Conservation (phyloP, 768 basidiomycete genomes). For the Russula foetens region DNA sequence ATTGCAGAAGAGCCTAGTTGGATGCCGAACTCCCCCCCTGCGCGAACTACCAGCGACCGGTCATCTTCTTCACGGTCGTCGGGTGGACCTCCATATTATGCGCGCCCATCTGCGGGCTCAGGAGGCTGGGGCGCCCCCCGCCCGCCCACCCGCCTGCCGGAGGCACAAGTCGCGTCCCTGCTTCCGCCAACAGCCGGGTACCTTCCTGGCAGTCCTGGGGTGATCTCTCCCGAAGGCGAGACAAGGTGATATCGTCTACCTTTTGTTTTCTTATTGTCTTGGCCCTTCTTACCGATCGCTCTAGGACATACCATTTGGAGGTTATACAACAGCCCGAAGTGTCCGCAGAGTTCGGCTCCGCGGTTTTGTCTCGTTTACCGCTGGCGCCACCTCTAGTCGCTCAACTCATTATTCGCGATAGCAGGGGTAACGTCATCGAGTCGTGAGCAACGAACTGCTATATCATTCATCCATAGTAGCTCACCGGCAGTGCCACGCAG, state of each 20-base stretch:
- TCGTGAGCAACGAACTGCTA: conserved; percentile 51
- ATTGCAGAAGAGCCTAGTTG: neutral
- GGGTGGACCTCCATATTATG: conserved; percentile 16
- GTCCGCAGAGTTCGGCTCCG: conserved; percentile 74
- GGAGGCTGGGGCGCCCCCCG: conserved; percentile 12
- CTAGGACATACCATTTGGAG: conserved; percentile 62
- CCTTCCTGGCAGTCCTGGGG: conserved; percentile 9
- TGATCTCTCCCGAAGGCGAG: conserved; percentile 12
- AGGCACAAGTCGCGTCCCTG: conserved; percentile 8
- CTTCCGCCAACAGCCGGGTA: conserved; percentile 4
- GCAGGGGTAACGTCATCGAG: conserved; percentile 58
- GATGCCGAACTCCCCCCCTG: neutral
- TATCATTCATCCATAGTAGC: conserved; percentile 12
- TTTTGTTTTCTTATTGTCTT: neutral
- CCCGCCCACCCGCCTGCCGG: conserved; percentile 14
- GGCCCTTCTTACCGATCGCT: neutral
- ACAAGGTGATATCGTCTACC: conserved; percentile 17
- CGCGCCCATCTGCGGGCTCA: conserved; percentile 10
- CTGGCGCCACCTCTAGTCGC: conserved; percentile 80
- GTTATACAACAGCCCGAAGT: conserved; percentile 79
- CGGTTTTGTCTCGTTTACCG: conserved; percentile 69
- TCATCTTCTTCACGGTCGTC: conserved; percentile 18
- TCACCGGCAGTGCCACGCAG: conserved; percentile 33
- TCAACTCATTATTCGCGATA: conserved; percentile 67
- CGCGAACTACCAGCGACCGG: conserved; percentile 14